phyloP scores from a whole-genome alignment of 176 grass and related monocot genomes.

The Oryza meyeriana region DNA sequence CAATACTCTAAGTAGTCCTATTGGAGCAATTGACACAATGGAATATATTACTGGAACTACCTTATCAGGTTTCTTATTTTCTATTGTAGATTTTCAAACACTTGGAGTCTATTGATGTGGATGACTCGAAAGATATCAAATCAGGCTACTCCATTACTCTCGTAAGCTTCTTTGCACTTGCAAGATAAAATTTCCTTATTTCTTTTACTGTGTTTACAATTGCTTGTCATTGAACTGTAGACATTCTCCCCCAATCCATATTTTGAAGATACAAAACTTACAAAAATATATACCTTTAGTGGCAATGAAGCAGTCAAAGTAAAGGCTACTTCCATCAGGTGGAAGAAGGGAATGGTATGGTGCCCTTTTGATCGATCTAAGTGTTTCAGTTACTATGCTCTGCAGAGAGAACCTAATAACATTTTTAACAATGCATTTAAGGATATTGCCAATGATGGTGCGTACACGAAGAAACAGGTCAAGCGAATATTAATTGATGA shows the following conservation, averaged over 20 bases:
- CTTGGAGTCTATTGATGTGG: slow-evolving; percentile 71
- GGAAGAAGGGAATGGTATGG: slow-evolving; percentile 82
- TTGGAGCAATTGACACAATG: background rate
- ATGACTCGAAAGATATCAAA: slow-evolving; percentile 85
- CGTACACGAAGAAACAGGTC: slow-evolving; percentile 41
- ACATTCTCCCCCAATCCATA: slow-evolving; percentile 71
- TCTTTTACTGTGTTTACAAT: slow-evolving; percentile 26
- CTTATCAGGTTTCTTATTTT: background rate
- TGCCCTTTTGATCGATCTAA: background rate
- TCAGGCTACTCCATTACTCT: slow-evolving; percentile 80
- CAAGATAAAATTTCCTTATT: background rate
- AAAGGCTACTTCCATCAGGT: slow-evolving; percentile 71
- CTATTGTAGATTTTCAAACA: slow-evolving; percentile 77
- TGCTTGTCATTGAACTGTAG: slow-evolving; percentile 41
- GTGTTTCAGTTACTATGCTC: background rate
- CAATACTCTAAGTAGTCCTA: background rate
- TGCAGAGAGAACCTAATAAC: background rate
- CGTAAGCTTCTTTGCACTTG: slow-evolving; percentile 42
- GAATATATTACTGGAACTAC: background rate
- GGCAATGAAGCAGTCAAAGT: slow-evolving; percentile 58
- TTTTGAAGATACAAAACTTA: slow-evolving; percentile 78
- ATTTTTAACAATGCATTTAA: slow-evolving; percentile 35
- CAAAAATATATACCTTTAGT: slow-evolving; percentile 62
- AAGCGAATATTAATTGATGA: slow-evolving; percentile 71
- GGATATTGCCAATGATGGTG: slow-evolving; percentile 69